Evolutionary conservation across 1,139 yeast genomes (phyloP).

Genomic region (Chernovozyma sophiae-reginae): DNA sequence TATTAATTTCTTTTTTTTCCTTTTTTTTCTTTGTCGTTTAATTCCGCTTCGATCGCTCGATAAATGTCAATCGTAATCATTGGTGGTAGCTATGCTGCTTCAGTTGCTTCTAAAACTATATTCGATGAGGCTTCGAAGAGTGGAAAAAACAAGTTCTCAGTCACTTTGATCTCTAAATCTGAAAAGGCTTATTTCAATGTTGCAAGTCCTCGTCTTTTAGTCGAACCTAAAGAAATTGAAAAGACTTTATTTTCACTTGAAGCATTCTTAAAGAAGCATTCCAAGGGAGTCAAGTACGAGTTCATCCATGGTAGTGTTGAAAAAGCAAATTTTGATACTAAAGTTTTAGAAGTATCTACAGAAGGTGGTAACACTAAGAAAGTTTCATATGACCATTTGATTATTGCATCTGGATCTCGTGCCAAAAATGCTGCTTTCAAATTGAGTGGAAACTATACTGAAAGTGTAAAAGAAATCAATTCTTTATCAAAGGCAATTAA

Average conservation of each 20-base stretch:
- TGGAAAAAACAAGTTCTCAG: constrained; percentile 15
- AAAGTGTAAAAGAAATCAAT: constrained; percentile 14
- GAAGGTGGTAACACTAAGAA: constrained; percentile 9
- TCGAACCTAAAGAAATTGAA: constrained; percentile 19
- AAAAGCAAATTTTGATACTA: constrained; percentile 19
- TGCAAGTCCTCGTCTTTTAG: constrained; percentile 29
- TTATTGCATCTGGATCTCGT: constrained; percentile 31
- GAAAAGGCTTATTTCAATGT: constrained; percentile 17
- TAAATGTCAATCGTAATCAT: constrained; percentile 22
- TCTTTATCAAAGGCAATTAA: constrained; percentile 14
- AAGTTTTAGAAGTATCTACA: constrained; percentile 9
- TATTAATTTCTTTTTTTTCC: neutral
- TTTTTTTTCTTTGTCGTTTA: too few relatives aligned
- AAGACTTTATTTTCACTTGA: constrained; percentile 18
- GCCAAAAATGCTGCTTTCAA: constrained; percentile 23
- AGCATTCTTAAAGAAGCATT: constrained; percentile 13
- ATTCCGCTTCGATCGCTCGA: too few relatives aligned
- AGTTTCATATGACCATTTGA: constrained; percentile 25
- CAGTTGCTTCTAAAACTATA: constrained; percentile 20
- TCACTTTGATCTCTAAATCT: constrained; percentile 18
- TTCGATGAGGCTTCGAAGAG: constrained; percentile 8
- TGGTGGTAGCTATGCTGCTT: constrained; percentile 35
- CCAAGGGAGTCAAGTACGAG: constrained; percentile 12
- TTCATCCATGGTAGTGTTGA: constrained; percentile 22
- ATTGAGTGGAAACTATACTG: constrained; percentile 16